These are phyloP conservation scores for Capronia americana DNA, from an alignment of 2,329 filamentous ascomycete genomes.

Conservation along the genomic window DNA sequence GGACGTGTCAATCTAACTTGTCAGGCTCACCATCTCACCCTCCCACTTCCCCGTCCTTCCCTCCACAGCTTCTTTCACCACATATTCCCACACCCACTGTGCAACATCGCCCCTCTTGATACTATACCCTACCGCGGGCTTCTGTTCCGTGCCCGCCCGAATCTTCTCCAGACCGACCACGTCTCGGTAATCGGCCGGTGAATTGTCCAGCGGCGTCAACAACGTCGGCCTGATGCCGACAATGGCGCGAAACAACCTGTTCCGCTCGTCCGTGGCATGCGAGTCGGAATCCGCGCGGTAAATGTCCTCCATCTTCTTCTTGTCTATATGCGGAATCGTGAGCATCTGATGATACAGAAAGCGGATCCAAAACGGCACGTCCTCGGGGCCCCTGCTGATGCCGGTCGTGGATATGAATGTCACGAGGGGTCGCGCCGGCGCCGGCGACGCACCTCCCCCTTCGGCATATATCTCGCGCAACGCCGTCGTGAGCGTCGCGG, in stretches of 20 bases:
- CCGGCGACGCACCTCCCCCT: neutral
- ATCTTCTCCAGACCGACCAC: conserved; percentile 41
- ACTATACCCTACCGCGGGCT: conserved; percentile 45
- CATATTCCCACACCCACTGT: conserved; percentile 45
- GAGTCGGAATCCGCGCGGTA: conserved; percentile 40
- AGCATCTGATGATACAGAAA: conserved; percentile 45
- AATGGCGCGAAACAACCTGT: conserved; percentile 32
- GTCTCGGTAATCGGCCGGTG: conserved; percentile 26
- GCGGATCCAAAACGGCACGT: conserved; percentile 43
- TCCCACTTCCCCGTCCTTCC: conserved; percentile 31
- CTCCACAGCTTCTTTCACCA: conserved; percentile 33
- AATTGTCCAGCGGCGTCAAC: conserved; percentile 39
- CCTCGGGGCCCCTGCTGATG: conserved; percentile 38
- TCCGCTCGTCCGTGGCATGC: conserved; percentile 41
- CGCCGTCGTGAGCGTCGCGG: conserved; percentile 42
- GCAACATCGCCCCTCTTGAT: conserved; percentile 48
- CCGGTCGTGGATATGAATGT: conserved; percentile 47
- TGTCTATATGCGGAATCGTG: conserved; percentile 46
- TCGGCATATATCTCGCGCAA: conserved; percentile 38
- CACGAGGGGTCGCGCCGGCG: conserved; percentile 39
- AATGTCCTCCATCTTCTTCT: conserved; percentile 48
- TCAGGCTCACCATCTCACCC: conserved; percentile 40
- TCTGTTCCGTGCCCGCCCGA: conserved; percentile 41
- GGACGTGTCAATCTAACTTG: conserved; percentile 20
- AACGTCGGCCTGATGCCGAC: conserved; percentile 47